Conservation (phyloP, 305 asterid species). For the Fraxinus ornus region DNA sequence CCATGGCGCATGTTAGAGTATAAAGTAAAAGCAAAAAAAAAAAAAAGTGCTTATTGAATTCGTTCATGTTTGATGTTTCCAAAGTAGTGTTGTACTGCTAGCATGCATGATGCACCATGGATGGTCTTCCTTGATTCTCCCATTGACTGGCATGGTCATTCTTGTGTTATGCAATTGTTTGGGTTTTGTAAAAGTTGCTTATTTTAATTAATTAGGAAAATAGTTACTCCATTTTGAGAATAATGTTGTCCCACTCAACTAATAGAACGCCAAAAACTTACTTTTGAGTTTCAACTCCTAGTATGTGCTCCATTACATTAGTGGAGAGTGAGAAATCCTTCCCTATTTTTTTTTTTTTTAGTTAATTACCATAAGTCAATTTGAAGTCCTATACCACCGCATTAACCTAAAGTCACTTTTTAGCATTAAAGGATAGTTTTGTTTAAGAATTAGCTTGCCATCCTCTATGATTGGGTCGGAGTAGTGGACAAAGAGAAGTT, state of each 20-base stretch:
- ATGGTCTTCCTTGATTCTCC: constrained; percentile 52
- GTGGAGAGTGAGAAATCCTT: neutral
- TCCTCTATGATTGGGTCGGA: neutral
- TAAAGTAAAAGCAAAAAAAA: neutral
- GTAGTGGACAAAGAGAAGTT: neutral
- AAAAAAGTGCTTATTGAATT: constrained; percentile 20
- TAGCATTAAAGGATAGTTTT: neutral
- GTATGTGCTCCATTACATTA: neutral
- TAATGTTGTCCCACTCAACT: neutral
- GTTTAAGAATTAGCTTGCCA: neutral
- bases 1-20: constrained; percentile 40
- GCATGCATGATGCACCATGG: constrained; percentile 42
- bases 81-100: constrained; percentile 33
- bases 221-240: neutral
- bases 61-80: constrained; percentile 36
- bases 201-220: neutral
- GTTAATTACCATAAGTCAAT: constrained; percentile 15
- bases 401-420: neutral
- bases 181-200: neutral
- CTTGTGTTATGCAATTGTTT: constrained; percentile 23
- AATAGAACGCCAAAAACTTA: neutral
- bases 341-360: too few species aligned
- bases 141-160: constrained; percentile 33
- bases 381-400: constrained; percentile 18
- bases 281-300: neutral